Base-by-base conservation (phyloP, 2,329 filamentous ascomycete genomes). In the Macrophomina phaseolina region DNA sequence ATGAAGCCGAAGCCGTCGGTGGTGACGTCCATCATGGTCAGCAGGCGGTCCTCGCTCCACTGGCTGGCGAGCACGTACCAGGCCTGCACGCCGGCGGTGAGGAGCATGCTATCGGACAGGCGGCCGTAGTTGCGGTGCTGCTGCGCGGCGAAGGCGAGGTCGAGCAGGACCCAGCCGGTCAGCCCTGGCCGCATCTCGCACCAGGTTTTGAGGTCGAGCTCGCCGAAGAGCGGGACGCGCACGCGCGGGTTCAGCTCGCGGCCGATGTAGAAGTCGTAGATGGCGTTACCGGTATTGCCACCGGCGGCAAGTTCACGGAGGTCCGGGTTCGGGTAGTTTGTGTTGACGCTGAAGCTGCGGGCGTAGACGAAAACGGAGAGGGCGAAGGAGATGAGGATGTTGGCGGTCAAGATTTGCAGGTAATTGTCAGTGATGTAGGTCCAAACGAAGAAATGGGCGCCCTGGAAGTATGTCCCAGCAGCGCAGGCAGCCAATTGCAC, bases 211-310 rank as follows among this genome's bases (percentile, higher is more conserved):
- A 98, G 90, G 75, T 98, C 94, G 61, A 97, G 85, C 71, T 93
- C 90, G 67, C 93, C 92, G 70, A 97, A 85, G 58, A 96, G 77
- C 1, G 93, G 93, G 32, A 97, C 81, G 0, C 85, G 87, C 67
- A 96, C 79, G 58, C 94, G 92, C 3, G 94, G 94, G 80, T 97
- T 98, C 69, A 97, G 88, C 79, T 97, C 94, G 36, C 94, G 91
- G n/a, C 94, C 94, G 71, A 97, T 97, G 81, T 93, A 97, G 89
- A 93, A 97, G 80, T 98, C 94, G 78, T 97, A 97, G 45, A 97
- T 80, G 69, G 92, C 81, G 78, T 96, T 97, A 67, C 93, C 94
- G 1, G 88, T 89, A 74, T 91, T 87, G n/a, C 93, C 94, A 49
- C 93, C 93, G 1, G 88, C 87, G 0, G 94, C 94, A 6, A 97